Evolutionary conservation across 805 yeast species (phyloP).

Genomic region (Lipomyces yamadae): DNA sequence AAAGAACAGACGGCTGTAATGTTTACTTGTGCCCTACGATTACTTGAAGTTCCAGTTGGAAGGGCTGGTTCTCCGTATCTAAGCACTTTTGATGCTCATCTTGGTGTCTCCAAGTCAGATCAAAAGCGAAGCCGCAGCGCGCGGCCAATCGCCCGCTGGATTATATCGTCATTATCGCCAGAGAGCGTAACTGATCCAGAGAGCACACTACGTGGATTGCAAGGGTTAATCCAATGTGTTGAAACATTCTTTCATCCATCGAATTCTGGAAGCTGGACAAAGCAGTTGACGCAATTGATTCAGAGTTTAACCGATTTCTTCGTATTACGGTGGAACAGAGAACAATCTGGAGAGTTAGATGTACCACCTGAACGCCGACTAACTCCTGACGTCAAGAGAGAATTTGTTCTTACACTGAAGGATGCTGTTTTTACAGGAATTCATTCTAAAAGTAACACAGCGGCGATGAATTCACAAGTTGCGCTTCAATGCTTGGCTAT

Average conservation of each 20-base stretch:
- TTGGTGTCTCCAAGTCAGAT: conserved; percentile 19
- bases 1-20: conserved; percentile 63
- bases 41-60: conserved; percentile 54
- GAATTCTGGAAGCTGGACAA: conserved; percentile 87
- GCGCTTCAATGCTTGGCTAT: conserved; percentile 68
- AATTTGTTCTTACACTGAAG: conserved; percentile 58
- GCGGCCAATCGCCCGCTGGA: conserved; percentile 54
- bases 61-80: conserved; percentile 53
- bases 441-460: conserved; percentile 70
- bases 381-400: conserved; percentile 46
- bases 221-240: conserved; percentile 64
- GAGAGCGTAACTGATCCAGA: conserved; percentile 48
- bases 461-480: conserved; percentile 61
- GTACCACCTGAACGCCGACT: conserved; percentile 43
- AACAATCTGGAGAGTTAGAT: conserved; percentile 43
- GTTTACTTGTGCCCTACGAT: conserved; percentile 53
- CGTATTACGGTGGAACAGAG: conserved; percentile 47
- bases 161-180: conserved; percentile 61
- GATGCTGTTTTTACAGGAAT: conserved; percentile 69
- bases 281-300: conserved; percentile 67
- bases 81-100: conserved; percentile 19
- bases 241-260: conserved; percentile 91
- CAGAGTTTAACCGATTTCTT: conserved; percentile 55
- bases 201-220: conserved; percentile 18
- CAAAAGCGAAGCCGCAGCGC: conserved; percentile 35